phyloP scores from a whole-genome alignment of 257 asterid species.

The Solanum chilense region DNA sequence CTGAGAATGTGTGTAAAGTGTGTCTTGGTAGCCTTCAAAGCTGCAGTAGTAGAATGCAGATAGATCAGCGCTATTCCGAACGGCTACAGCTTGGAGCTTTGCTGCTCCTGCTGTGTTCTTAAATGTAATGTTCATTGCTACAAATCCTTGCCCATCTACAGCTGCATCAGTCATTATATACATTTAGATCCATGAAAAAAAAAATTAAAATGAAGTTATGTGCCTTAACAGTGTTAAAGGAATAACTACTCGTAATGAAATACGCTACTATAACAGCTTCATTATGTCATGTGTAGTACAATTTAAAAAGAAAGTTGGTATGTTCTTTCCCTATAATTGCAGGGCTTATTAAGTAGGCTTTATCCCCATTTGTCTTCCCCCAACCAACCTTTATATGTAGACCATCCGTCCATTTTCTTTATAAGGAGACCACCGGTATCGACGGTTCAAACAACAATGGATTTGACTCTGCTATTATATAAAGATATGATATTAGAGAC shows the following conservation, averaged over 20 bases:
- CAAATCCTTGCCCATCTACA: constrained; percentile 1
- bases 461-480: no score
- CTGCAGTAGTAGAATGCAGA: neutral
- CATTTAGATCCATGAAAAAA: neutral
- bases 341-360: neutral
- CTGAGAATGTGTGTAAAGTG: neutral
- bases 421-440: no score
- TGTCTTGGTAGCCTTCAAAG: constrained; percentile 7
- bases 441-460: no score
- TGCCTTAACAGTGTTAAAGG: neutral
- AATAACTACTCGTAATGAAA: neutral
- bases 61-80: neutral
- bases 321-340: neutral
- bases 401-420: no score
- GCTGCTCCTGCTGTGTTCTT: constrained; percentile 9
- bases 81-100: constrained; percentile 1
- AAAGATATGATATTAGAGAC: no score
- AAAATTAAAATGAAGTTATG: no score
- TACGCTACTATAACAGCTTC: neutral
- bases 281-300: neutral
- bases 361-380: neutral
- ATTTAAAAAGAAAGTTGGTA: no score
- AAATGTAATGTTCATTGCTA: neutral
- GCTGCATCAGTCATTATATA: neutral
- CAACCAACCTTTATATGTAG: neutral